These are phyloP conservation scores for Penicillium paradoxum DNA, from an alignment of 495 filamentous ascomycete species.

Conservation along the genomic window DNA sequence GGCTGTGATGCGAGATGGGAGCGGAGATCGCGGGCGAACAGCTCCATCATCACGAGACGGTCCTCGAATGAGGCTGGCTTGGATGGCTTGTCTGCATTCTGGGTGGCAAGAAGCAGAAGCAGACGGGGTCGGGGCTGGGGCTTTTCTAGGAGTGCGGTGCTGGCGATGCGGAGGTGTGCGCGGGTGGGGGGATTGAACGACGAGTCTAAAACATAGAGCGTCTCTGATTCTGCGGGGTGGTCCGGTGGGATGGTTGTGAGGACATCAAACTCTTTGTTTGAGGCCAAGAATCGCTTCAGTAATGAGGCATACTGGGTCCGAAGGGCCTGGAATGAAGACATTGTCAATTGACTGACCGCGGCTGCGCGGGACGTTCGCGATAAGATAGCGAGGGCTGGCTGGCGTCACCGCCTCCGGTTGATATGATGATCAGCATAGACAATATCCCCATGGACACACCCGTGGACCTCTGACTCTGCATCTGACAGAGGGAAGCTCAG, in stretches of 20 bases:
- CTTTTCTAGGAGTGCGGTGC: slow-evolving; percentile 54
- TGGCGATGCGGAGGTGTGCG: slow-evolving; percentile 74
- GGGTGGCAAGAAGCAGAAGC: slow-evolving; percentile 76
- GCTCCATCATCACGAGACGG: slow-evolving; percentile 78
- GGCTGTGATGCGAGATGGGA: slow-evolving; percentile 22
- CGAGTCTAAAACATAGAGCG: slow-evolving; percentile 83
- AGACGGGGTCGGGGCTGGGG: slow-evolving; percentile 46
- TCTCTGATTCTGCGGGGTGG: slow-evolving; percentile 27
- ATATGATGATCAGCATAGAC: neutral
- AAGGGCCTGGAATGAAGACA: slow-evolving; percentile 38
- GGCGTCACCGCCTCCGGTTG: neutral
- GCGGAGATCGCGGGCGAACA: slow-evolving; percentile 65
- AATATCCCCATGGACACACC: too few species aligned
- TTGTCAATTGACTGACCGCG: neutral
- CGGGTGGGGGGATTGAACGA: slow-evolving; percentile 91
- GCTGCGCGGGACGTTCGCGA: neutral
- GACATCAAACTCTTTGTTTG: slow-evolving; percentile 53
- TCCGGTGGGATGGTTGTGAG: slow-evolving; percentile 48
- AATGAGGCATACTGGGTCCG: slow-evolving; percentile 36
- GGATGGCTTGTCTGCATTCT: slow-evolving; percentile 90
- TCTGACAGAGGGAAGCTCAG: too few species aligned
- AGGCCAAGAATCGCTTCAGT: slow-evolving; percentile 54
- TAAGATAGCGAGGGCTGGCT: neutral
- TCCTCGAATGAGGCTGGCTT: slow-evolving; percentile 80
- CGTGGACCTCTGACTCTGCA: too few species aligned